Percentiles rank a stretch among this genome's conserved stretches.
phyloP scores from a whole-genome alignment of 495 filamentous ascomycete species.

The Xylaria nigripes region DNA sequence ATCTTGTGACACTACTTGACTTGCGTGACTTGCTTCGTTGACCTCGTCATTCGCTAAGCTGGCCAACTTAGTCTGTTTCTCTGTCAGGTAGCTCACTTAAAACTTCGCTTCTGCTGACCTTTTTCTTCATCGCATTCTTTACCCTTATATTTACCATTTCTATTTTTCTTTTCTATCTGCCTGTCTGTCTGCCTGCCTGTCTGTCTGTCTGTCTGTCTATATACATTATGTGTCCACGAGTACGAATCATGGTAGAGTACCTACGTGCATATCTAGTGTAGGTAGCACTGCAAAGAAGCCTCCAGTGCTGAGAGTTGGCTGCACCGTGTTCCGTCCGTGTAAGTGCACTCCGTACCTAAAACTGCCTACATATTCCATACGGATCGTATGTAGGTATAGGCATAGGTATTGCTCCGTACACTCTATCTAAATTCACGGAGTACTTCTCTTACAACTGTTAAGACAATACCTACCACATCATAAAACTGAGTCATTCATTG shows the following conservation, averaged over 20 bases:
- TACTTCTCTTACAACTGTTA: neutral
- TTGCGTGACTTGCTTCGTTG: conserved; percentile 10
- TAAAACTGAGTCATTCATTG: conserved; percentile 28
- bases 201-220: neutral
- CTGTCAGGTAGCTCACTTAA: no score
- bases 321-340: neutral
- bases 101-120: conserved; percentile 1
- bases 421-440: no score
- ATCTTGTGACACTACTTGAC: conserved; percentile 10
- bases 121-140: neutral
- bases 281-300: neutral
- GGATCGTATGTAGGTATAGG: no score
- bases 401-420: no score
- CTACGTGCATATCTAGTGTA: conserved; percentile 2
- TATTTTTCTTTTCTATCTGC: neutral
- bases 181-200: neutral
- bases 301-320: neutral
- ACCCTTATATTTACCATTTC: conserved; percentile 7
- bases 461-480: neutral
- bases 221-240: no score
- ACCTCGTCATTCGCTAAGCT: conserved; percentile 8
- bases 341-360: neutral
- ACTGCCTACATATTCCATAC: neutral
- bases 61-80: neutral
- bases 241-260: neutral